Evolutionary conservation across 768 basidiomycete species (phyloP), one percentile per base, ranked within the genome.

Genomic region (Agrocybe pediades): DNA sequence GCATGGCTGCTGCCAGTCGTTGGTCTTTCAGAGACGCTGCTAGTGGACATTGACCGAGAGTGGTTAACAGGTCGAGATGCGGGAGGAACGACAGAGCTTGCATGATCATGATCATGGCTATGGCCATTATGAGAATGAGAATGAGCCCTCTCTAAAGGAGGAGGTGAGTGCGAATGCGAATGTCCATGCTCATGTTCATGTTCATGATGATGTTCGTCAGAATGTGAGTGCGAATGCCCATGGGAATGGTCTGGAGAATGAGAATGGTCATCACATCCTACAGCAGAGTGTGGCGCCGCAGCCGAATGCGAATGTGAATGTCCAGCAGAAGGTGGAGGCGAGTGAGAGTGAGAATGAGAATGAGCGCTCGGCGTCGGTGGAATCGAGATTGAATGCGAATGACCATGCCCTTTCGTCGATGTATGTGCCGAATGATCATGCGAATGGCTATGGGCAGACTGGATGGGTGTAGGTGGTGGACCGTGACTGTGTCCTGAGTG

Each of bases 61-160:
- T 62, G 61, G n/a, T 36, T 24, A 86, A 87, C 90, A 92, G 54
- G 45, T 7, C 48, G 41, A 42, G 54, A 27, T 15, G 46, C 26
- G 23, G 44, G 19, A 41, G 48, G 24, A 25, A 43, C 29, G 9
- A 15, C 27, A 16, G 49, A 43, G n/a, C 43, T 25, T 51, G 53
- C 9, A 29, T 53, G 53, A 15, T 55, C 48, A 46, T 55, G 55
- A 20, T 55, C 51, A 91, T 50, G 66, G 9, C 53, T 44, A 46
- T 55, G 55, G 20, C 49, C 51, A 91, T 50, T 66, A 92, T 94
- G 68, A 90, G 89, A 66, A 84, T 87, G 63, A 88, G 59, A 46
- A 42, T 76, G 78, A 29, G 71, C 55, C 13, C 48, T 19, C 43
- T 75, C 69, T 16, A 44, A 16, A 21, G 60, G 25, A 23, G 55